Evolutionary conservation across 2,329 filamentous ascomycete species (phyloP).

Genomic region (Cordyceps tenuipes): DNA sequence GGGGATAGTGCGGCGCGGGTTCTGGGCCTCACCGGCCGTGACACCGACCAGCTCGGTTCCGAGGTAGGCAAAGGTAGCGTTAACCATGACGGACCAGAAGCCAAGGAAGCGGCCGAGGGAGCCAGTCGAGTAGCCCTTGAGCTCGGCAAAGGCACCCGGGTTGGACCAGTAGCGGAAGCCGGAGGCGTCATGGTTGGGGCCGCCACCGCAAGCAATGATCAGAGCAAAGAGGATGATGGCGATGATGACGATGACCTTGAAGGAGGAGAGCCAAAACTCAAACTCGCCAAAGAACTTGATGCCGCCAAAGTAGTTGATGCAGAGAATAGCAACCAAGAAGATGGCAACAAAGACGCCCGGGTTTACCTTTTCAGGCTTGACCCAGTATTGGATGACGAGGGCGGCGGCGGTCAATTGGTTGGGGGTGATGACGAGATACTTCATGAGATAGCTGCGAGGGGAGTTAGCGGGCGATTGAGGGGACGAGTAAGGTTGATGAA

Average conservation of each 20-base stretch:
- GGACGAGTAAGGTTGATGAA: not conserved
- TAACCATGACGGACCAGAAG: slow-evolving; percentile 66
- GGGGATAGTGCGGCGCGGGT: slow-evolving; percentile 68
- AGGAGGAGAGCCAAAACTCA: slow-evolving; percentile 53
- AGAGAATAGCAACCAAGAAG: slow-evolving; percentile 53
- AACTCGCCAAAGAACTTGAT: slow-evolving; percentile 62
- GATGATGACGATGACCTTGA: slow-evolving; percentile 61
- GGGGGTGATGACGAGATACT: slow-evolving; percentile 81
- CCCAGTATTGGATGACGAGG: slow-evolving; percentile 73
- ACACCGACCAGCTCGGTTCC: slow-evolving; percentile 71
- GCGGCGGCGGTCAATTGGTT: slow-evolving; percentile 78
- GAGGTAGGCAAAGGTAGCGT: slow-evolving; percentile 70
- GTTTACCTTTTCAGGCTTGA: slow-evolving; percentile 56
- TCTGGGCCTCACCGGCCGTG: slow-evolving; percentile 71
- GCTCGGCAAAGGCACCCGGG: slow-evolving; percentile 40
- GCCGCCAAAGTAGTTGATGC: slow-evolving; percentile 54
- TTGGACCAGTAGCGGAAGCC: slow-evolving; percentile 60
- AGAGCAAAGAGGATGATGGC: slow-evolving; percentile 58
- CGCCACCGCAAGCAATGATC: slow-evolving; percentile 56
- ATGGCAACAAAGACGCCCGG: slow-evolving; percentile 73
- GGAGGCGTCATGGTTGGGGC: slow-evolving; percentile 51
- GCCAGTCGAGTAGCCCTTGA: slow-evolving; percentile 18
- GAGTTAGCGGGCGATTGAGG: slow-evolving; percentile 11
- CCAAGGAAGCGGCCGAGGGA: slow-evolving; percentile 45
- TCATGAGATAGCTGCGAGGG: slow-evolving; percentile 46